Percentiles rank a stretch among this genome's conserved stretches.
phyloP scores from a whole-genome alignment of 768 basidiomycete species.

The Russula earlei region DNA sequence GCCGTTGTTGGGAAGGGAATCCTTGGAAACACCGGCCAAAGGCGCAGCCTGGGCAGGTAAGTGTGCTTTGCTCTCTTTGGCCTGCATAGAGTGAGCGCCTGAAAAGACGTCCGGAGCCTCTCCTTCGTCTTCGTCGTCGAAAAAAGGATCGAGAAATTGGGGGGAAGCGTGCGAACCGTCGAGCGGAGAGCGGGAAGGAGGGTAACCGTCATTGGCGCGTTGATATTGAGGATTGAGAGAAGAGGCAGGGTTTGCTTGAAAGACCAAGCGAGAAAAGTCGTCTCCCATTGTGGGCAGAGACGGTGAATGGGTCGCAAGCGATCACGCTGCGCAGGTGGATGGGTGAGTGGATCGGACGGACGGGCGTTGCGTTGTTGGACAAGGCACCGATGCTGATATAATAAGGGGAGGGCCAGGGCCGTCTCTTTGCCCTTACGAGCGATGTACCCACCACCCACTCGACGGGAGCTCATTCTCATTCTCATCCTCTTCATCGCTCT shows the following conservation, averaged over 20 bases:
- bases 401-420: background rate
- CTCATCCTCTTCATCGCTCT: slow-evolving; percentile 24
- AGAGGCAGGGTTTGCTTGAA: slow-evolving; percentile 59
- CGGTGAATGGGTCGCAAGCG: background rate
- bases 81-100: slow-evolving; percentile 33
- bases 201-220: slow-evolving; percentile 48
- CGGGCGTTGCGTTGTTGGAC: no score
- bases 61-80: slow-evolving; percentile 43
- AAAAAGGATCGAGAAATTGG: slow-evolving; percentile 72
- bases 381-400: background rate
- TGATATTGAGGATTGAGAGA: slow-evolving; percentile 35
- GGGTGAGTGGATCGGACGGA: no score
- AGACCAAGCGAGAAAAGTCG: slow-evolving; percentile 67
- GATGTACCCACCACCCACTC: slow-evolving; percentile 23
- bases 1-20: slow-evolving; percentile 34
- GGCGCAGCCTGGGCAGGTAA: slow-evolving; percentile 50
- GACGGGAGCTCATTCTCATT: slow-evolving; percentile 26
- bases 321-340: background rate
- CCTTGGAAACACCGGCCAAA: slow-evolving; percentile 47
- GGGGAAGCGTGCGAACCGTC: slow-evolving; percentile 30
- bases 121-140: slow-evolving; percentile 72
- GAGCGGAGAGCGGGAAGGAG: slow-evolving; percentile 42
- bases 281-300: slow-evolving; percentile 41
- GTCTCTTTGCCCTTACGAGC: background rate
- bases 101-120: slow-evolving; percentile 61